Base-by-base conservation (phyloP, 2,329 filamentous ascomycete species). In the Fusarium verrucosum region DNA sequence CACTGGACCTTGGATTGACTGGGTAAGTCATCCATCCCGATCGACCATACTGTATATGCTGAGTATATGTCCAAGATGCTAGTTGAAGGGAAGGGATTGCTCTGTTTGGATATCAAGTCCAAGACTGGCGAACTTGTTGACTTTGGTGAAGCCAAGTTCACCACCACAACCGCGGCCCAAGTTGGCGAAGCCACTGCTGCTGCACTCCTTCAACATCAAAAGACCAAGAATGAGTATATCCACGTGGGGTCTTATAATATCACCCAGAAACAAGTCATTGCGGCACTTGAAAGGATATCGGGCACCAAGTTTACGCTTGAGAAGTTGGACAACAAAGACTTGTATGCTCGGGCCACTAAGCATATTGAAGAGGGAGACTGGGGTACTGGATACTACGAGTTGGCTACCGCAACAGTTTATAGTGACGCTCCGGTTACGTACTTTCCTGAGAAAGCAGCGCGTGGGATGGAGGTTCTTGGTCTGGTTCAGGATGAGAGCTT, bases 161-260 rank as follows among this genome's bases (percentile, higher is more conserved):
- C 55, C 10, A 36, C 57, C 2, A 59, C 57, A 0, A 60, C 55
- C 1, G 57, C 28, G 7, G 22, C 46, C 7, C 28, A 54, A 32
- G 57, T 59, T 7, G 57, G 57, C 4, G 20, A 54, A 41, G 55
- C 40, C 5, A 60, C 57, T 2, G 55, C 57, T 4, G 45, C 55
- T 7, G 40, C n/a, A 2, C n/a, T 59, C 0, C 2, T 19, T 0
- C 20, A 60, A 1, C 13, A 10, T 0, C 33, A 32, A 0, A 41
- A 41, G 9, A 60, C 57, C 8, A 54, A 22, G 11, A 59, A 59
- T 0, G 32, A 60, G 0, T 60, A 59, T 1, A 46, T 59, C 1
- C 17, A 59, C 3, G 20, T 60, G 0, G 57, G 38, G 1, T 59
- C 55, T 1, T 59, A 16, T 11, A 60, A 59, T 1, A 17, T 20